phyloP scores from a whole-genome alignment of 306 rosid genomes.

The Bauhinia variegata region DNA sequence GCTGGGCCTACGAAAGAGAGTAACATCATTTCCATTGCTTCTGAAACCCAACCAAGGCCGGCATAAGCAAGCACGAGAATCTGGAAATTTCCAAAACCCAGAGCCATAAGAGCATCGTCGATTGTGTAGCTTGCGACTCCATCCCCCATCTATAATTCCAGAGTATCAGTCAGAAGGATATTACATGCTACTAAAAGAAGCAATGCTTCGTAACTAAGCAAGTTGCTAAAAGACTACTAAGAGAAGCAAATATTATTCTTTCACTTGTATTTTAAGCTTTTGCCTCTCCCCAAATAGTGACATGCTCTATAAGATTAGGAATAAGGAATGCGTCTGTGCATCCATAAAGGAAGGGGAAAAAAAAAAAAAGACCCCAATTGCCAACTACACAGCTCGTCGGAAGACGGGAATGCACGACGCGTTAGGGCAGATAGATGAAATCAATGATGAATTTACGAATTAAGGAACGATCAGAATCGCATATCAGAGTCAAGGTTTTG shows the following conservation, averaged over 20 bases:
- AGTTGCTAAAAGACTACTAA: too few species aligned
- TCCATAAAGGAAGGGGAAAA: slow-evolving; percentile 2
- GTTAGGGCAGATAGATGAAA: too few species aligned
- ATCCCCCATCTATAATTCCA: slow-evolving; percentile 46
- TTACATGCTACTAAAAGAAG: too few species aligned
- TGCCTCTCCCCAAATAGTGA: too few species aligned
- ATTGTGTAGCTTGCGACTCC: slow-evolving; percentile 58
- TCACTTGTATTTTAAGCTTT: too few species aligned
- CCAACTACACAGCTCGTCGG: background rate
- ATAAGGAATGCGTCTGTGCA: background rate
- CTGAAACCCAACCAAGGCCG: slow-evolving; percentile 94
- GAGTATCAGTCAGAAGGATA: background rate
- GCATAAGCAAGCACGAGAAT: slow-evolving; percentile 82
- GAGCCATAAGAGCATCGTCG: slow-evolving; percentile 76
- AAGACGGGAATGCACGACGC: too few species aligned
- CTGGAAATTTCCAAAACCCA: slow-evolving; percentile 92
- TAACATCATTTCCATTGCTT: slow-evolving; percentile 99
- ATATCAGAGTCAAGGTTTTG: too few species aligned
- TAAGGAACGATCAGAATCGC: too few species aligned
- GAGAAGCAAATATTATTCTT: background rate
- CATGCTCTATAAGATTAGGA: background rate
- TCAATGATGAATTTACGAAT: too few species aligned
- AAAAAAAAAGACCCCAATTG: background rate
- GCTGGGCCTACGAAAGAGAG: slow-evolving; percentile 97
- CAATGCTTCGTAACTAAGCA: background rate